Conservation (phyloP, 495 filamentous ascomycete genomes). For the Hypoxylon trugodes region DNA sequence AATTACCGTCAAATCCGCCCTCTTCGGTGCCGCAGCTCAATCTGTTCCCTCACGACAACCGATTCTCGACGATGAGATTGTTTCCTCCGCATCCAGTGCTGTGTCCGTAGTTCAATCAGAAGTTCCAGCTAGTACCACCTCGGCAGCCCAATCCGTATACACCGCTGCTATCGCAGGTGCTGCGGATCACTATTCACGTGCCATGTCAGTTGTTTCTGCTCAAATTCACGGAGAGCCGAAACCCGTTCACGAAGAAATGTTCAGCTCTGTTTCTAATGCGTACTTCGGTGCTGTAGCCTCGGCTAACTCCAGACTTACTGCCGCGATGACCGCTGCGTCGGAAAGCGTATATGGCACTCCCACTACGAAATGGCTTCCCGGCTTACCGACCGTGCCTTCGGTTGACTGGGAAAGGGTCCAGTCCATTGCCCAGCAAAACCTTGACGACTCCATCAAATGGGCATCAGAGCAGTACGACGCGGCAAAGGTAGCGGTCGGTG, state of each 20-base stretch:
- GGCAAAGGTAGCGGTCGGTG: slow-evolving; percentile 64
- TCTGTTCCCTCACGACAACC: slow-evolving; percentile 51
- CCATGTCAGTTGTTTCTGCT: slow-evolving; percentile 68
- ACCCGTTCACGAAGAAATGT: slow-evolving; percentile 68
- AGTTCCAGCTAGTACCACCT: slow-evolving; percentile 44
- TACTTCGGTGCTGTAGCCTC: slow-evolving; percentile 72
- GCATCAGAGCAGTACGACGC: slow-evolving; percentile 72
- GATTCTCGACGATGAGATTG: slow-evolving; percentile 50
- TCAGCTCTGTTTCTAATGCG: slow-evolving; percentile 71
- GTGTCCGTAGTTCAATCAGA: slow-evolving; percentile 68
- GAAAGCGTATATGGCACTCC: slow-evolving; percentile 55
- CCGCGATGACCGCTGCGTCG: slow-evolving; percentile 57
- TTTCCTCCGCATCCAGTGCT: slow-evolving; percentile 65
- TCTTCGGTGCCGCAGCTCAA: slow-evolving; percentile 56
- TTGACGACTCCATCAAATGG: slow-evolving; percentile 68
- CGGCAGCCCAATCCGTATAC: slow-evolving; percentile 66
- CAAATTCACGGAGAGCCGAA: slow-evolving; percentile 71
- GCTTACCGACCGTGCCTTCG: slow-evolving; percentile 43
- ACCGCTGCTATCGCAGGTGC: slow-evolving; percentile 67
- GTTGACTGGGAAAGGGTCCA: slow-evolving; percentile 52
- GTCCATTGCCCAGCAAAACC: slow-evolving; percentile 69
- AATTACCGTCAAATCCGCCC: slow-evolving; percentile 50
- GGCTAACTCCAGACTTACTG: slow-evolving; percentile 65
- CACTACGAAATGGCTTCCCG: slow-evolving; percentile 42
- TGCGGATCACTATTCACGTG: slow-evolving; percentile 69